Conservation (phyloP, 78 protist species). For the Guillardia theta region DNA sequence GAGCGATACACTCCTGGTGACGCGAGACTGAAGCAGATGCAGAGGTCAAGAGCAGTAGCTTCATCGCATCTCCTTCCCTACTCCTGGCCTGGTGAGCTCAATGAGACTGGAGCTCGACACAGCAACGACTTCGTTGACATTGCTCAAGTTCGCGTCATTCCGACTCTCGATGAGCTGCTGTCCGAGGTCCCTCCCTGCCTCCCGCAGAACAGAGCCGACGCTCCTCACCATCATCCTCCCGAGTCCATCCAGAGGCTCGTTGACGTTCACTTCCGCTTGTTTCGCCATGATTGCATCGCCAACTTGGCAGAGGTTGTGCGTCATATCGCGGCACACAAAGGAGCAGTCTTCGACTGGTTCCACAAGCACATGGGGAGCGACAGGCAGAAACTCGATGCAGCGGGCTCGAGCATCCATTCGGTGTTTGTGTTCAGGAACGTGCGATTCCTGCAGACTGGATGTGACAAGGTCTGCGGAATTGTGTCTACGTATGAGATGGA, state of each 20-base stretch:
- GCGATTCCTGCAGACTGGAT: too few relatives aligned
- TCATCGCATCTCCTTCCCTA: not conserved
- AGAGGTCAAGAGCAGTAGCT: not conserved
- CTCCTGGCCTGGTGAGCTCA: not conserved
- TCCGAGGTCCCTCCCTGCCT: not conserved
- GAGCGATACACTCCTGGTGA: not conserved
- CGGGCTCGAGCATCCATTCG: too few relatives aligned
- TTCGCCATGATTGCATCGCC: not conserved
- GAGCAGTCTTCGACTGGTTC: too few relatives aligned
- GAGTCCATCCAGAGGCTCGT: not conserved
- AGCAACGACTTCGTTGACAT: not conserved
- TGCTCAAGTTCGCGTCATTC: not conserved
- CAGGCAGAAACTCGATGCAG: too few relatives aligned
- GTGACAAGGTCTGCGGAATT: too few relatives aligned
- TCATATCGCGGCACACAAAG: too few relatives aligned
- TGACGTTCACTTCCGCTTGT: not conserved
- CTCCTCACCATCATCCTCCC: not conserved
- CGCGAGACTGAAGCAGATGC: not conserved
- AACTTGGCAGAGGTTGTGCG: not conserved
- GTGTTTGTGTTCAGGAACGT: too few relatives aligned
- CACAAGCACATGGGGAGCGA: too few relatives aligned
- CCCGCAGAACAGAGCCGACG: not conserved
- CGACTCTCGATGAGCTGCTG: not conserved
- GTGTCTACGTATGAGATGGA: too few relatives aligned
- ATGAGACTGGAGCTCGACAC: not conserved